phyloP scores from a whole-genome alignment of 1,284 basidiomycete species.

The Sanghuangporus weigelae region DNA sequence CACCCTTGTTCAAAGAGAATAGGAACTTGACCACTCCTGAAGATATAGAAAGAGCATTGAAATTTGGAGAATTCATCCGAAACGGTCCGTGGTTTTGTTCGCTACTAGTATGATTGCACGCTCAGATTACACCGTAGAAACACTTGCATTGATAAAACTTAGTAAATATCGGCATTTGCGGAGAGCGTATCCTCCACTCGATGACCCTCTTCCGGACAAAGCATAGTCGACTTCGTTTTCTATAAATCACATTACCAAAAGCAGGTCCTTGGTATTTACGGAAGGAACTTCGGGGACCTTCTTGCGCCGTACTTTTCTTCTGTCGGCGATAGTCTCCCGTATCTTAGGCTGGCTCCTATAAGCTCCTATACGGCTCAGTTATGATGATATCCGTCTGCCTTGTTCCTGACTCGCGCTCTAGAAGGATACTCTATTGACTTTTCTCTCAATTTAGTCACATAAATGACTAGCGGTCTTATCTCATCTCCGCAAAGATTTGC shows the following conservation, averaged over 20 bases:
- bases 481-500: too few relatives aligned
- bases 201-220: neutral
- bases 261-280: too few relatives aligned
- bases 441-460: too few relatives aligned
- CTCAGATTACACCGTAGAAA: slow-evolving; percentile 47
- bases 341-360: too few relatives aligned
- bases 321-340: too few relatives aligned
- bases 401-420: too few relatives aligned
- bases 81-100: slow-evolving; percentile 56
- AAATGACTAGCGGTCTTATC: too few relatives aligned
- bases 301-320: too few relatives aligned
- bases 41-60: slow-evolving; percentile 76
- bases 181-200: slow-evolving; percentile 48
- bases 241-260: neutral
- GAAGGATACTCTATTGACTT: too few relatives aligned
- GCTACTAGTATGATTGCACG: neutral
- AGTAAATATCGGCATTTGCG: slow-evolving; percentile 84
- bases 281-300: too few relatives aligned
- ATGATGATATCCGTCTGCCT: too few relatives aligned
- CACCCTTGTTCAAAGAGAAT: slow-evolving; percentile 52
- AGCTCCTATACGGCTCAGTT: too few relatives aligned
- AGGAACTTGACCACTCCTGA: slow-evolving; percentile 59
- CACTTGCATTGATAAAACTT: slow-evolving; percentile 78
- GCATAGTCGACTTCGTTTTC: neutral
- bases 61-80: slow-evolving; percentile 82